These are phyloP conservation scores for Backusella liffmaniae DNA, from an alignment of 192 early-diverging fungal species.

Conservation along the genomic window DNA sequence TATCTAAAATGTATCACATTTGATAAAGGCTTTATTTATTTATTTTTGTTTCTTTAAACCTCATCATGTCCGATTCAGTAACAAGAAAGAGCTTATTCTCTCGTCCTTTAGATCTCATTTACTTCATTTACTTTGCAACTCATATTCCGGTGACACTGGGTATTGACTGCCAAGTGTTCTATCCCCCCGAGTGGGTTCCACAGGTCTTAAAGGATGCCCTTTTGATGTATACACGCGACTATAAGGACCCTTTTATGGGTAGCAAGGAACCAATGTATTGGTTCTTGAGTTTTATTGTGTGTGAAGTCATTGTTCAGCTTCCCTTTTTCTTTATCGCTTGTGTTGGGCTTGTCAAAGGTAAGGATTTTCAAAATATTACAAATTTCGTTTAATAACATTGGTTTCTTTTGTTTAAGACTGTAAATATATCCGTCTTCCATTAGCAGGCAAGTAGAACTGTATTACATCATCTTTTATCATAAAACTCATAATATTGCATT, in stretches of 20 bases:
- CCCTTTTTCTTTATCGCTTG: slow-evolving; percentile 69
- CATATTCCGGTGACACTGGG: slow-evolving; percentile 71
- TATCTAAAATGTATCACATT: neutral
- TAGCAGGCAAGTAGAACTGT: neutral
- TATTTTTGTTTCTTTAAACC: neutral
- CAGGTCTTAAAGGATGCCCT: slow-evolving; percentile 34
- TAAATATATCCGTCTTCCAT: slow-evolving; percentile 11
- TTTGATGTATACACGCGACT: slow-evolving; percentile 46
- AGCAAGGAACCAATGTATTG: slow-evolving; percentile 46
- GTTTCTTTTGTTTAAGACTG: neutral
- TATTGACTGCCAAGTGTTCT: slow-evolving; percentile 57
- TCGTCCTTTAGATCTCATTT: slow-evolving; percentile 57
- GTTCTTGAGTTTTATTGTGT: slow-evolving; percentile 62
- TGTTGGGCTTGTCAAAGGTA: slow-evolving; percentile 53
- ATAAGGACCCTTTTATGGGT: slow-evolving; percentile 65
- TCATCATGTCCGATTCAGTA: neutral
- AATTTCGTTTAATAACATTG: neutral
- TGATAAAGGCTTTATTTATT: neutral
- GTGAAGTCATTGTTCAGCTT: slow-evolving; percentile 64
- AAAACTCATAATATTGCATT: no score
- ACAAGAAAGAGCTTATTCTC: slow-evolving; percentile 19
- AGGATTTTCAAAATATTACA: neutral
- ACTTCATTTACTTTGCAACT: slow-evolving; percentile 62
- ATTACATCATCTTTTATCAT: no score
- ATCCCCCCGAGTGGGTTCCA: slow-evolving; percentile 41